Base-by-base conservation (phyloP, 169 alveolate species). In the Cryptosporidium andersoni region DNA sequence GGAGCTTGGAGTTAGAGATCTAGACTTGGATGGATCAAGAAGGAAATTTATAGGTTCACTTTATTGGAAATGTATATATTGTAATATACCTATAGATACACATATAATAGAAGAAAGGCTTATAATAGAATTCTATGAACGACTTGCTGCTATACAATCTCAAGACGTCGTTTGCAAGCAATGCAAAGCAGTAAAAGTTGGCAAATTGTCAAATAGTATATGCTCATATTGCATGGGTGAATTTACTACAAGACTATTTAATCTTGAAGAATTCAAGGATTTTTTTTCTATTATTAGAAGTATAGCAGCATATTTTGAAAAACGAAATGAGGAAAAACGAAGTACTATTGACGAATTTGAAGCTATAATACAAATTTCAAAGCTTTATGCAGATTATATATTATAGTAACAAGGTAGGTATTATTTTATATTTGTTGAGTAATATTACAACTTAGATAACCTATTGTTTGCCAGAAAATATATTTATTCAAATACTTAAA, bases 121-220 rank as follows among this genome's bases (percentile, higher is more conserved):
- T 9, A 12, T 74, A 8, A 51, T 34, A 0, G 85, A 74, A 39
- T 74, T 58, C 48, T 74, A 58, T 74, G 85, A 74, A 74, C 55
- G 85, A 40, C 39, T 74, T 37, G 85, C 55, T 34, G 85, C 40
- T 36, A 74, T 74, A 37, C 74, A 74, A 14, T 74, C 74, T 6
- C 85, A 74, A 60, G 85, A 74, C 3, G 48, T 74, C 2, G 49
- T 74, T 42, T 74, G 85, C 40, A 43, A 39, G 34, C 45, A 43
- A 5, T 74, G 85, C 8, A 74, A 74, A 6, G 55, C 85, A 1
- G 68, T 74, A 25, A 66, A 74, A 14, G 48, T 74, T 6, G 74
- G 85, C 1, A 11, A 58, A 34, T 55, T 74, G 51, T 58, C 43
- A 47, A 74, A 56, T n/a, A 37, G 60, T 16, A 25, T 25, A 25